A percentile compares a stretch with the other conserved stretches of the same genome.
Evolutionary conservation across 2,329 filamentous ascomycete genomes (phyloP).

Genomic region (Paecilomyces sp.): DNA sequence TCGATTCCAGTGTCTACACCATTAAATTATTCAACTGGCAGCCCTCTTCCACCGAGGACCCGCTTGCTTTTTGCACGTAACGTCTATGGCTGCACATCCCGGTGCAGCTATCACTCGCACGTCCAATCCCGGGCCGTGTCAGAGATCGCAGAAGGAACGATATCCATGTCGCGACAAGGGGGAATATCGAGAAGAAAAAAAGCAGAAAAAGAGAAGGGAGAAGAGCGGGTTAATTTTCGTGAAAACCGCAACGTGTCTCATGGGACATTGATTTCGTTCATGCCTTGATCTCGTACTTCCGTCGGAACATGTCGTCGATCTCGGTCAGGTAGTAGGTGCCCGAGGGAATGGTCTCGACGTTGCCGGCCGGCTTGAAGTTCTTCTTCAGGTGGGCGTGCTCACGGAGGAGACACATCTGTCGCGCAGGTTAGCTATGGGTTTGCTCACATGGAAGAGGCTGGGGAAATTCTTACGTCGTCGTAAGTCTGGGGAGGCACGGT

Average conservation of each 20-base stretch:
- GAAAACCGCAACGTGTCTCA: slow-evolving; percentile 1
- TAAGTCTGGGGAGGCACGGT: slow-evolving; percentile 65
- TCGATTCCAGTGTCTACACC: background rate
- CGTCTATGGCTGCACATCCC: background rate
- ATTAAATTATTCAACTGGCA: background rate
- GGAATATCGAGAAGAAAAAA: slow-evolving; percentile 7
- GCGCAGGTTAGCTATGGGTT: slow-evolving; percentile 19
- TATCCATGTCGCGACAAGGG: background rate
- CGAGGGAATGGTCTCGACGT: slow-evolving; percentile 56
- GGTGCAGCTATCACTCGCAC: background rate
- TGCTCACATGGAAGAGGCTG: background rate
- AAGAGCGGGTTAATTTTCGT: background rate
- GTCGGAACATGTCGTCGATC: slow-evolving; percentile 81
- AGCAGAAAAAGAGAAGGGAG: slow-evolving; percentile 6
- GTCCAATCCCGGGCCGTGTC: background rate
- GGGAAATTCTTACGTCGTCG: slow-evolving; percentile 53
- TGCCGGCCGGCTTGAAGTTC: slow-evolving; percentile 64
- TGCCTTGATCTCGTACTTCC: slow-evolving; percentile 68
- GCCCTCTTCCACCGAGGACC: background rate
- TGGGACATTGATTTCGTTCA: slow-evolving; percentile 34
- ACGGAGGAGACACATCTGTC: slow-evolving; percentile 68
- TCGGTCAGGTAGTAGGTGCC: slow-evolving; percentile 73
- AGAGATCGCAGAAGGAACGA: background rate
- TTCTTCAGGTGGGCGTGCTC: slow-evolving; percentile 80
- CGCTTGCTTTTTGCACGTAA: background rate